Percentiles rank a stretch among this genome's conserved stretches.
phyloP scores from a whole-genome alignment of 1,284 basidiomycete species.

The Stygiomarasmius scandens region DNA sequence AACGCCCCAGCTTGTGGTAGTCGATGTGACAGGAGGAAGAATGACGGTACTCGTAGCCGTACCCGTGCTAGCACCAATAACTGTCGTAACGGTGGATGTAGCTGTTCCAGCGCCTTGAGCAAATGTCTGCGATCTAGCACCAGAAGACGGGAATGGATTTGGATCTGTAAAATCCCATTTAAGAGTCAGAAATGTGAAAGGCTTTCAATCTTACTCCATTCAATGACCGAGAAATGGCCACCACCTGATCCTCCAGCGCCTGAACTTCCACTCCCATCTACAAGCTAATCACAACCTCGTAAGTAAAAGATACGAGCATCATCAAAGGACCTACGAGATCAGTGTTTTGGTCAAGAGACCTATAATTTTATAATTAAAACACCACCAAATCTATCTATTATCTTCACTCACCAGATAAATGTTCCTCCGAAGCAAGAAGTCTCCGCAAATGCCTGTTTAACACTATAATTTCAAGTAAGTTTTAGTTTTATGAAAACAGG shows the following conservation, averaged over 20 bases:
- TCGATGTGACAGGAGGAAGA: conserved; percentile 10
- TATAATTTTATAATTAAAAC: too few species aligned
- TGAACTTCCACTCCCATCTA: neutral
- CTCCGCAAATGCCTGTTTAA: conserved; percentile 18
- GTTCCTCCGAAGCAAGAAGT: conserved; percentile 22
- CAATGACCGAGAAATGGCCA: neutral
- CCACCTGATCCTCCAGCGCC: neutral
- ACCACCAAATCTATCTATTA: too few species aligned
- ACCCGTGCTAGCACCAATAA: conserved; percentile 2
- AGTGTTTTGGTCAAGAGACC: conserved; percentile 4
- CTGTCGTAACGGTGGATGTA: conserved; percentile 5
- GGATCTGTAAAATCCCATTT: conserved; percentile 17
- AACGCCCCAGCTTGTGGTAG: neutral
- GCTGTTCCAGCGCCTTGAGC: conserved; percentile 10
- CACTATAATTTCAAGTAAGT: conserved; percentile 4
- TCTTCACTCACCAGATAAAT: conserved; percentile 24
- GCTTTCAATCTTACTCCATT: conserved; percentile 4
- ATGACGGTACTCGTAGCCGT: conserved; percentile 17
- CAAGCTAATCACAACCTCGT: neutral
- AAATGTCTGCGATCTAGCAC: conserved; percentile 17
- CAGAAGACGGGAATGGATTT: conserved; percentile 14
- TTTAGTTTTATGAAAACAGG: neutral
- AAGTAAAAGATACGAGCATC: neutral
- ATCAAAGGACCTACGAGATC: neutral
- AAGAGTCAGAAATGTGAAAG: neutral